A percentile compares a stretch with the other conserved stretches of the same genome.
phyloP scores from a whole-genome alignment of 768 basidiomycete genomes.

The Auriculariales sp. region DNA sequence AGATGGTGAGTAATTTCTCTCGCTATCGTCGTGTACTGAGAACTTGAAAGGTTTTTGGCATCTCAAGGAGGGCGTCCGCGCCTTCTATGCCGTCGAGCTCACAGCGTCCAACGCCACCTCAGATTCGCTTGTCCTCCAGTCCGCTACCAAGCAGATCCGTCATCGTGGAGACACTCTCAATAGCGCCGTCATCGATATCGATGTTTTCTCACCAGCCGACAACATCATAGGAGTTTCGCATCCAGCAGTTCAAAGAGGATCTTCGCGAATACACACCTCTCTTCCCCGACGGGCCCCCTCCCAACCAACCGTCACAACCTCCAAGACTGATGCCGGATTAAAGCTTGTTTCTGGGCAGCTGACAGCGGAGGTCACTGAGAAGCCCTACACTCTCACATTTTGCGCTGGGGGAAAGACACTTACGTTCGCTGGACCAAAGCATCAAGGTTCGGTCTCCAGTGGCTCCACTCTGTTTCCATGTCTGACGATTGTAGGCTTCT shows the following conservation, averaged over 20 bases:
- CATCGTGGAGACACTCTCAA: slow-evolving; percentile 17
- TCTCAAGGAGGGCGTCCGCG: slow-evolving; percentile 43
- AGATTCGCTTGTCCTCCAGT: slow-evolving; percentile 35
- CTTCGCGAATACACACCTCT: too few species aligned
- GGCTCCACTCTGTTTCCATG: slow-evolving; percentile 8
- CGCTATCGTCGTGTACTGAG: too few species aligned
- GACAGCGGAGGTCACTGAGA: slow-evolving; percentile 38
- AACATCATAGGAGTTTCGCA: slow-evolving; percentile 17
- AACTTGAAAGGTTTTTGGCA: slow-evolving; percentile 68
- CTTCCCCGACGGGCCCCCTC: slow-evolving; percentile 40
- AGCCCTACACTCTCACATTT: slow-evolving; percentile 46
- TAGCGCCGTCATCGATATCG: slow-evolving; percentile 16
- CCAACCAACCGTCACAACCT: slow-evolving; percentile 29
- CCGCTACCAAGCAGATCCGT: slow-evolving; percentile 12
- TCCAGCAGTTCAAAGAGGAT: slow-evolving; percentile 10
- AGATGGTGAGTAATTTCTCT: too few species aligned
- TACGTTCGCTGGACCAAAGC: slow-evolving; percentile 9
- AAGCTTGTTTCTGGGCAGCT: slow-evolving; percentile 33
- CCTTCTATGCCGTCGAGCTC: slow-evolving; percentile 48
- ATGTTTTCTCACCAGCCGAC: slow-evolving; percentile 14
- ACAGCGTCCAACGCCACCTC: slow-evolving; percentile 30
- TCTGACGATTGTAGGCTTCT: slow-evolving; percentile 10
- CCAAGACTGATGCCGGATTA: slow-evolving; percentile 14
- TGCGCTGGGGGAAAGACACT: slow-evolving; percentile 3
- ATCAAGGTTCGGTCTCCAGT: slow-evolving; percentile 2